A percentile compares a stretch with the other conserved stretches of the same genome.
Evolutionary conservation across 129 eudicot species (phyloP).

Genomic region (Artemisia tridentata): DNA sequence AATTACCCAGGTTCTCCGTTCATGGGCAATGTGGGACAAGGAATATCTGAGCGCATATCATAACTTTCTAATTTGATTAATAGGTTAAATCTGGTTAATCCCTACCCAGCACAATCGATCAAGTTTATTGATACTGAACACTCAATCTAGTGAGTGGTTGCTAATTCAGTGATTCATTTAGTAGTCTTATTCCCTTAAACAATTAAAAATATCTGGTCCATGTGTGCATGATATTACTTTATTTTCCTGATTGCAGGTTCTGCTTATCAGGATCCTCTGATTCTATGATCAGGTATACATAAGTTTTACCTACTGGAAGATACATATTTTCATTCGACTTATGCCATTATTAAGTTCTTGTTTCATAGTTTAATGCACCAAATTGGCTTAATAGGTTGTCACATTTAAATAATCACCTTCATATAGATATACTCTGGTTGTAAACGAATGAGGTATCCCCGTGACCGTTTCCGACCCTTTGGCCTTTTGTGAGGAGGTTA

Average conservation of each 20-base stretch:
- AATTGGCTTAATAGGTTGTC: neutral
- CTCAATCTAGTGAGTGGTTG: neutral
- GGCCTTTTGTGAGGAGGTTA: too few relatives aligned
- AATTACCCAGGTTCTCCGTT: too few relatives aligned
- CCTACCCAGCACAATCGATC: too few relatives aligned
- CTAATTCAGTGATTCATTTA: neutral
- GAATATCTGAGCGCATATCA: too few relatives aligned
- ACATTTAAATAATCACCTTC: neutral
- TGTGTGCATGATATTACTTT: slow-evolving; percentile 23
- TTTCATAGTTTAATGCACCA: neutral
- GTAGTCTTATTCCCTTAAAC: neutral
- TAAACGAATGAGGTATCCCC: neutral
- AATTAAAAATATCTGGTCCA: slow-evolving; percentile 9
- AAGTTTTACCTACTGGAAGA: slow-evolving; percentile 1
- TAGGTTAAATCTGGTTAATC: too few relatives aligned
- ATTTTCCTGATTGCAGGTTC: slow-evolving; percentile 48
- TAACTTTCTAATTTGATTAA: too few relatives aligned
- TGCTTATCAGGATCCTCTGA: slow-evolving; percentile 98
- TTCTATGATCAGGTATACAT: slow-evolving; percentile 85
- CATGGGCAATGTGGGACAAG: too few relatives aligned
- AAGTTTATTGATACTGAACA: too few relatives aligned
- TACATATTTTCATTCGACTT: neutral
- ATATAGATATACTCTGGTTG: neutral
- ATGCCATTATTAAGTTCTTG: neutral
- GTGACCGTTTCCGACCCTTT: too few relatives aligned